These are phyloP conservation scores for Metarhizium brunneum DNA, from an alignment of 2,329 filamentous ascomycete genomes.

Conservation along the genomic window DNA sequence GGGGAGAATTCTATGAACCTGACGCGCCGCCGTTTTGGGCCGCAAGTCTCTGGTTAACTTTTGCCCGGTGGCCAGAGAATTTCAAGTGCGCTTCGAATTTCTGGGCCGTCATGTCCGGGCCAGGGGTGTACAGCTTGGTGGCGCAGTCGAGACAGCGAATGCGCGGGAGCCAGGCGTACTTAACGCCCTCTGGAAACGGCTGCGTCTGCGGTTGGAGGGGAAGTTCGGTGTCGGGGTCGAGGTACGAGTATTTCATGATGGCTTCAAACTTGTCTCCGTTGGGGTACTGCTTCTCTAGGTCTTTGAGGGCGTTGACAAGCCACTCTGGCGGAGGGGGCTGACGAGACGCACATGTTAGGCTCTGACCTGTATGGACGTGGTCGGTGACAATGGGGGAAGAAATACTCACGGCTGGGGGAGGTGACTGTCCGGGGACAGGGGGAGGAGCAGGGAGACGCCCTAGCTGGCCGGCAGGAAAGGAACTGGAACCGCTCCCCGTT, in stretches of 20 bases:
- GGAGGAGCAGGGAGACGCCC: constrained; percentile 62
- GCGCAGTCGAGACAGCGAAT: constrained; percentile 91
- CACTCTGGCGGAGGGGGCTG: constrained; percentile 81
- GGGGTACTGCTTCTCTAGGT: constrained; percentile 62
- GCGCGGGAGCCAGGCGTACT: constrained; percentile 76
- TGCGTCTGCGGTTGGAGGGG: constrained; percentile 50
- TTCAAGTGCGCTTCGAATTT: constrained; percentile 92
- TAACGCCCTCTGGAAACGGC: constrained; percentile 52
- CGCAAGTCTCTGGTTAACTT: constrained; percentile 37
- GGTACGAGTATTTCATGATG: constrained; percentile 80
- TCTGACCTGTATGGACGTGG: not conserved
- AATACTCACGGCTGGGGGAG: constrained; percentile 51
- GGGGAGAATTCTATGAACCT: not conserved
- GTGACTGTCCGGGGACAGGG: constrained; percentile 44
- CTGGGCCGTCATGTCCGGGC: constrained; percentile 71
- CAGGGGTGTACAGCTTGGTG: constrained; percentile 87
- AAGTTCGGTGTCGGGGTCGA: constrained; percentile 62
- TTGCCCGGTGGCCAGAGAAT: constrained; percentile 70
- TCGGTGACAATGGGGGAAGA: not conserved
- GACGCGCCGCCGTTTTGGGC: constrained; percentile 12
- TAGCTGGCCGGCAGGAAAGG: constrained; percentile 43
- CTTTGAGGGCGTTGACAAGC: constrained; percentile 66
- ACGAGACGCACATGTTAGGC: not conserved
- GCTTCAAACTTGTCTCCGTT: constrained; percentile 73
- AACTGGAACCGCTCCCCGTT: constrained; percentile 21